Percentiles rank a stretch among this genome's conserved stretches.
Conservation (phyloP, 208 protist genomes). For the Acanthamoeba sp. region DNA sequence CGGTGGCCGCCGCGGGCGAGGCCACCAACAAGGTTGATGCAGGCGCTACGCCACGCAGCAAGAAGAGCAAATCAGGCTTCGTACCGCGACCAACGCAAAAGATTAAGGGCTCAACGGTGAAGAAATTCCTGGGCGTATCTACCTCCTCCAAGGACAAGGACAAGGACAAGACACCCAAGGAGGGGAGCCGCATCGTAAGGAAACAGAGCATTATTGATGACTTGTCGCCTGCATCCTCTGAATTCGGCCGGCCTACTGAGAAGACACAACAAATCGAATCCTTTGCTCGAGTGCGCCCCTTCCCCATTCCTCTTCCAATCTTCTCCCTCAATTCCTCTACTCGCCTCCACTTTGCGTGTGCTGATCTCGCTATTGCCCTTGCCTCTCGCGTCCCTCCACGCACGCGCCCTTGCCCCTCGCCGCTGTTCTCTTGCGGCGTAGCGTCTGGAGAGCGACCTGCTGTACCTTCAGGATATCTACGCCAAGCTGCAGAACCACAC, state of each 20-base stretch:
- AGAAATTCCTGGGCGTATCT: conserved; percentile 42
- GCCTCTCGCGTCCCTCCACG: not conserved
- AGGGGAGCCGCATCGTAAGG: not conserved
- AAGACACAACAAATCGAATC: conserved; percentile 37
- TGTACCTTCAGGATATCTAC: conserved; percentile 43
- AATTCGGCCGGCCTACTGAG: not conserved
- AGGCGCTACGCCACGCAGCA: not conserved
- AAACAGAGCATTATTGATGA: not conserved
- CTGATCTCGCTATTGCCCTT: too few species aligned
- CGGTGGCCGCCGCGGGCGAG: not conserved
- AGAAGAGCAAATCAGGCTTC: conserved; percentile 43
- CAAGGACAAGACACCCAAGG: not conserved
- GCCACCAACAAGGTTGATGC: not conserved
- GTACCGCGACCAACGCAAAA: conserved; percentile 17
- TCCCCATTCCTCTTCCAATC: not conserved
- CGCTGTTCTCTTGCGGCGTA: not conserved
- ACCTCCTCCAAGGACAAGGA: not conserved
- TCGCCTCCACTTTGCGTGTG: not conserved
- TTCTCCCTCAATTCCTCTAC: not conserved
- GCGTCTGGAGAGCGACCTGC: not conserved
- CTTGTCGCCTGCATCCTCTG: not conserved
- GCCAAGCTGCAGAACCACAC: conserved; percentile 41
- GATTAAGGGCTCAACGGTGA: conserved; percentile 50
- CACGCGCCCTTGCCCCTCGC: not conserved
- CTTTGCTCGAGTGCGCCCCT: not conserved